Evolutionary conservation across 352 stramenopile species (phyloP), one percentile per base, ranked within the genome.

Genomic region (Phytopythium chamaehyphon): DNA sequence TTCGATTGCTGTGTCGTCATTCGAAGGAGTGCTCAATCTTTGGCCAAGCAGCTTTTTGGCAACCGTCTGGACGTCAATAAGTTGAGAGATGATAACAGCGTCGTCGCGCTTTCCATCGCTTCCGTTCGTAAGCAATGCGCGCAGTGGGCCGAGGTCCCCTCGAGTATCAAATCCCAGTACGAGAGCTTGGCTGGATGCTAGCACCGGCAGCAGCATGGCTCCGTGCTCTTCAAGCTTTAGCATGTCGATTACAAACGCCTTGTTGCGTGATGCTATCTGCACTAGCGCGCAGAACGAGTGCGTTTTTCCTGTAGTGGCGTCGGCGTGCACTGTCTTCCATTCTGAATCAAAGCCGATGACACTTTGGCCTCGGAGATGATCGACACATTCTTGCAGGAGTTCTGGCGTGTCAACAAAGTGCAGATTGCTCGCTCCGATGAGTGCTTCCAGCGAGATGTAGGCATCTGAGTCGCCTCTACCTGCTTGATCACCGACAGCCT

Each of bases 311-410:
- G 47, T 18, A 1, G 23, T 42, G 33, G 61, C 36, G 11, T 59
- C 61, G 35, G 66, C 57, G 22, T 81, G 68, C n/a, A 69, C 55
- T 8, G 73, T 57, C 26, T 86, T 88, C 83, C 83, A 93, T 55
- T 93, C 83, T 16, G 75, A 88, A 62, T 93, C 83, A 40, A 93
- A 89, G 3, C 83, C 83, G 16, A 93, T 62, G 19, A 73, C 61
- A 0, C 59, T 24, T n/a, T 79, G 65, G 2, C 42, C 38, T n/a
- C 69, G 38, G 22, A 93, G 57, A 39, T 88, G 59, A 18, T 50
- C 51, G 11, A 69, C 54, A 40, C 73, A 87, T n/a, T 14, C 40
- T 10, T 62, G 37, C 7, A 90, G 44, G 15, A 40, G 51, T 18
- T 53, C 56, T 14, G 42, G 58, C 4, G 73, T 84, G 45, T 86